These are phyloP conservation scores for Schizosaccharomyces pombe DNA, from an alignment of 805 yeast genomes.

Conservation along the genomic window DNA sequence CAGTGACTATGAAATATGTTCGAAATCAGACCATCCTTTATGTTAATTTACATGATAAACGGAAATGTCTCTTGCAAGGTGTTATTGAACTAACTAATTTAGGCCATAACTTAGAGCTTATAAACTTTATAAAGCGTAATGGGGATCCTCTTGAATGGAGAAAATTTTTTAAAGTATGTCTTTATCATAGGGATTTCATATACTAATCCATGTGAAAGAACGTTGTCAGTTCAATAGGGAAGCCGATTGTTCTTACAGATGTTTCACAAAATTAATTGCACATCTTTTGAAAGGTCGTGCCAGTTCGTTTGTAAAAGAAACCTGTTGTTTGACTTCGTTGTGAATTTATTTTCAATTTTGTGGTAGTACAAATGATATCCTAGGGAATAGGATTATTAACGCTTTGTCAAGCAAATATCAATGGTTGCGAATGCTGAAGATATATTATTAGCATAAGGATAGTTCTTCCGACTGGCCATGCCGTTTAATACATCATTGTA, in stretches of 20 bases:
- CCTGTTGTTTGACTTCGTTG: too few species aligned
- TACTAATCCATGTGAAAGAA: neutral
- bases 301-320: neutral
- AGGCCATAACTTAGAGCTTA: slow-evolving; percentile 10
- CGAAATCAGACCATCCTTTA: slow-evolving; percentile 11
- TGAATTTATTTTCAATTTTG: too few species aligned
- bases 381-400: too few species aligned
- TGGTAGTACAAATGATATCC: too few species aligned
- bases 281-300: neutral
- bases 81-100: slow-evolving; percentile 22
- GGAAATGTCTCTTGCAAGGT: slow-evolving; percentile 25
- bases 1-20: slow-evolving; percentile 10
- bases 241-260: neutral
- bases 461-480: too few species aligned
- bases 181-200: neutral
- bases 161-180: slow-evolving; percentile 27
- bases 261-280: neutral
- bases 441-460: too few species aligned
- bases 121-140: slow-evolving; percentile 8
- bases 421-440: too few species aligned
- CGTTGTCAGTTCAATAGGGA: neutral
- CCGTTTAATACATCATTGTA: too few species aligned
- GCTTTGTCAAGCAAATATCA: too few species aligned
- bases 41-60: slow-evolving; percentile 23
- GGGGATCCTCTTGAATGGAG: slow-evolving; percentile 64